Evolutionary conservation across 805 yeast genomes (phyloP).

Genomic region (Kuraishia floccosa): DNA sequence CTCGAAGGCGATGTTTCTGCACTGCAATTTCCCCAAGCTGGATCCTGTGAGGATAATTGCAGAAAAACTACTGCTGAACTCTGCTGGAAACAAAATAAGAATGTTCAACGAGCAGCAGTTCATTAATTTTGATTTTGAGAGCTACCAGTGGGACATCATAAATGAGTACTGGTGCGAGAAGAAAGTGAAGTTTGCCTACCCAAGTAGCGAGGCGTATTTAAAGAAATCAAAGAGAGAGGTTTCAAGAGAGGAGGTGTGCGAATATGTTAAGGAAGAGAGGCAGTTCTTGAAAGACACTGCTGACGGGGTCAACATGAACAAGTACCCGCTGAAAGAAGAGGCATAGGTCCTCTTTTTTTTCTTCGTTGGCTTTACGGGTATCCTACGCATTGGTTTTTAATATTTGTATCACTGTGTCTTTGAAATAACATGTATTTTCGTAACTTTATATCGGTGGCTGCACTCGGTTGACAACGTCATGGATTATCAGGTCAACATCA

Average conservation of each 20-base stretch:
- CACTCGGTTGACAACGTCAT: conserved; percentile 37
- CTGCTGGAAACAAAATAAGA: conserved; percentile 39
- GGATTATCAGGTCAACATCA: conserved; percentile 36
- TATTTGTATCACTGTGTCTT: conserved; percentile 2
- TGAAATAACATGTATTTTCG: not conserved
- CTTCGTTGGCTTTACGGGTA: not conserved
- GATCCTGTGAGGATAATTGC: conserved; percentile 52
- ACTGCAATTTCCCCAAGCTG: conserved; percentile 19
- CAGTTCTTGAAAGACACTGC: conserved; percentile 19
- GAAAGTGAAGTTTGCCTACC: conserved; percentile 30
- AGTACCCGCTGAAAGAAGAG: no score
- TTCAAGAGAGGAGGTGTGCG: conserved; percentile 29
- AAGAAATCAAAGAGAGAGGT: conserved; percentile 9
- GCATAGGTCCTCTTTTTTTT: no score
- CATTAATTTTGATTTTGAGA: conserved; percentile 31
- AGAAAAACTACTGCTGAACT: conserved; percentile 41
- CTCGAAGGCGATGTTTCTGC: conserved; percentile 14
- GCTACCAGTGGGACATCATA: conserved; percentile 48
- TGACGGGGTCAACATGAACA: no score
- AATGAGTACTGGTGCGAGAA: conserved; percentile 39
- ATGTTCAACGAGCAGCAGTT: no score
- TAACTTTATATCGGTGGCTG: conserved; percentile 33
- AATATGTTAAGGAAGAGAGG: conserved; percentile 35
- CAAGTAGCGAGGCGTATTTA: conserved; percentile 14
- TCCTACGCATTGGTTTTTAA: not conserved